Conservation (phyloP, 2,329 filamentous ascomycete genomes). For the Incumbomyces lentus region DNA sequence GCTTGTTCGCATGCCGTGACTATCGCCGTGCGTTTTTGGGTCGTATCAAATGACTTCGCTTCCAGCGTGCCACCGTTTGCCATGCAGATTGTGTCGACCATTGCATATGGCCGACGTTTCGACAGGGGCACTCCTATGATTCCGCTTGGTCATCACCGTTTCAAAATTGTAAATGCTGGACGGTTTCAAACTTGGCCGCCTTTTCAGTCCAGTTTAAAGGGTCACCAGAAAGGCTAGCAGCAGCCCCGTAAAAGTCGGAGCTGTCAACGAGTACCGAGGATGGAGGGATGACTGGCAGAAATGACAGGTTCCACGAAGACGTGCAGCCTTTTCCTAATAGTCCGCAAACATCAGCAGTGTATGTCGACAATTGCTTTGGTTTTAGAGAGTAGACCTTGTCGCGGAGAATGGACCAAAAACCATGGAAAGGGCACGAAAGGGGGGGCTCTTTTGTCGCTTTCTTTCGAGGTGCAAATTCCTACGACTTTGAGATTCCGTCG, state of each 20-base stretch:
- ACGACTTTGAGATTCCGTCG: no score
- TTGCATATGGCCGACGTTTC: background rate
- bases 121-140: background rate
- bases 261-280: background rate
- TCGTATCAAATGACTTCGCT: background rate
- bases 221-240: slow-evolving; percentile 1
- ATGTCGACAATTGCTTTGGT: no score
- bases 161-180: background rate
- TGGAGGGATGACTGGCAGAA: background rate
- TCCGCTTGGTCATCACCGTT: slow-evolving; percentile 3
- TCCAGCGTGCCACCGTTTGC: background rate
- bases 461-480: no score
- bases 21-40: slow-evolving; percentile 32
- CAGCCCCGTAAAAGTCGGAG: background rate
- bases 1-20: slow-evolving; percentile 49
- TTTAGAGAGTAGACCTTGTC: no score
- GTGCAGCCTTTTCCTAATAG: background rate
- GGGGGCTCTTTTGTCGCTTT: no score
- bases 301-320: slow-evolving; percentile 3
- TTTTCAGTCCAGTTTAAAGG: background rate
- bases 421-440: no score
- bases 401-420: no score
- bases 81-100: background rate
- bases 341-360: background rate
- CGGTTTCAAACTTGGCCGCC: background rate